phyloP scores from a whole-genome alignment of 306 rosid genomes.

The Dalbergia cochinchinensis region DNA sequence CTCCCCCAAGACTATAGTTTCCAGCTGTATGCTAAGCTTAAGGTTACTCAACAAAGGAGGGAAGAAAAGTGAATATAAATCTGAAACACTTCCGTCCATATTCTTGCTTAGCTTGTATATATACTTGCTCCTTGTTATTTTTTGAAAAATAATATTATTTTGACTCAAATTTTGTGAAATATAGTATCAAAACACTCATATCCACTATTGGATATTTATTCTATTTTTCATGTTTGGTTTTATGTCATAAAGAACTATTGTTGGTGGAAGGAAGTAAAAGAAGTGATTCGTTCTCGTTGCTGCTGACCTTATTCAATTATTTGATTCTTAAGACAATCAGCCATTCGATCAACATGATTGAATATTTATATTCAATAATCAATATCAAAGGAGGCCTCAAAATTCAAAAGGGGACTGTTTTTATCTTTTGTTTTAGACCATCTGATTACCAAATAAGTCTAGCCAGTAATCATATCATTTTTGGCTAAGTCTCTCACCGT shows the following conservation, averaged over 20 bases:
- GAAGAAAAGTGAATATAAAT: too few species aligned
- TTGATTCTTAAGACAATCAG: constrained; percentile 1
- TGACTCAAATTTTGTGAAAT: too few species aligned
- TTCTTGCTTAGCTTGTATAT: too few species aligned
- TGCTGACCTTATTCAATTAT: not conserved
- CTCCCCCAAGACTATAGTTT: too few species aligned
- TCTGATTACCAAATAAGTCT: constrained; percentile 6
- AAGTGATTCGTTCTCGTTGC: not conserved
- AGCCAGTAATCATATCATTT: constrained; percentile 22
- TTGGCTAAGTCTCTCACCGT: not conserved
- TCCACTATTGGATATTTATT: too few species aligned
- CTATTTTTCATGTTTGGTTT: not conserved
- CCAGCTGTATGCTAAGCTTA: too few species aligned
- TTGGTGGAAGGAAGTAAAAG: not conserved
- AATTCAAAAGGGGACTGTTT: constrained; percentile 25
- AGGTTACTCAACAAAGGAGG: too few species aligned
- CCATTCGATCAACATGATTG: not conserved
- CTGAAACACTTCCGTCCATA: too few species aligned
- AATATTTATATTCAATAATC: not conserved
- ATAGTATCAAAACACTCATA: too few species aligned
- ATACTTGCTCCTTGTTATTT: too few species aligned
- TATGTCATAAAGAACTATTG: not conserved
- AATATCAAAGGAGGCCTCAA: constrained; percentile 11
- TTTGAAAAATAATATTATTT: too few species aligned
- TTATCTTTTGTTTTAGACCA: not conserved